A percentile compares a stretch with the other conserved stretches of the same genome.
Conservation (phyloP, 768 basidiomycete genomes). For the Lactarius psammicola region DNA sequence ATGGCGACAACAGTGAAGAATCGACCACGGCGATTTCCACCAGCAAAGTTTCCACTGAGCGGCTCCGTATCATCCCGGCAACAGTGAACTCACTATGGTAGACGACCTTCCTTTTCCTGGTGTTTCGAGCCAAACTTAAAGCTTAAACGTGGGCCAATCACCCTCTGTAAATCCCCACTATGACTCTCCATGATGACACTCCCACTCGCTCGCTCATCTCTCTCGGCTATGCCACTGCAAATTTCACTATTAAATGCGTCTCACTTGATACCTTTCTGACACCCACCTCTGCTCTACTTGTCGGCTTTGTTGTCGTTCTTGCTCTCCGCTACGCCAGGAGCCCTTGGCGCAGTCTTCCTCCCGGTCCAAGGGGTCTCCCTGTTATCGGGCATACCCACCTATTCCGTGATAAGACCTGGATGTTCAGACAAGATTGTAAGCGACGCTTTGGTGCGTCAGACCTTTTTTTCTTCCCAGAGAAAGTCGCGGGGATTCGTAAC, state of each 20-base stretch:
- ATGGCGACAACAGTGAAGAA: too few species aligned
- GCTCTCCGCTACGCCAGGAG: background rate
- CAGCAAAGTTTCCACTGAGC: background rate
- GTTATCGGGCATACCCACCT: conserved; percentile 15
- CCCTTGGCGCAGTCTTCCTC: conserved; percentile 18
- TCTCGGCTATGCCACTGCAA: background rate
- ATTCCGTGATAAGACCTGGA: conserved; percentile 7
- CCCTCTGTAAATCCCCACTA: background rate
- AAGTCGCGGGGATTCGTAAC: too few species aligned
- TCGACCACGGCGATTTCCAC: background rate
- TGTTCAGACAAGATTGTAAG: conserved; percentile 2
- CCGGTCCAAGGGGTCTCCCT: conserved; percentile 16
- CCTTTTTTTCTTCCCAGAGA: background rate
- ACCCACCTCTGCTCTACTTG: background rate
- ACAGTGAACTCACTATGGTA: background rate
- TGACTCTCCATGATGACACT: background rate
- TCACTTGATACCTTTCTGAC: background rate
- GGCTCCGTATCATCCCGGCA: background rate
- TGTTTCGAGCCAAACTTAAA: background rate
- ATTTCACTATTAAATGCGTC: background rate
- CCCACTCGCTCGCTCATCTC: background rate
- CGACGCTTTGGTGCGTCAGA: conserved; percentile 7
- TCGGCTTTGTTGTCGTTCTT: background rate
- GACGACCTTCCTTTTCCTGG: background rate
- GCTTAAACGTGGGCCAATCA: background rate